A percentile compares a stretch with the other conserved stretches of the same genome.
Evolutionary conservation across 177 flowering plant genomes (phyloP).

Genomic region (Telopea speciosissima): DNA sequence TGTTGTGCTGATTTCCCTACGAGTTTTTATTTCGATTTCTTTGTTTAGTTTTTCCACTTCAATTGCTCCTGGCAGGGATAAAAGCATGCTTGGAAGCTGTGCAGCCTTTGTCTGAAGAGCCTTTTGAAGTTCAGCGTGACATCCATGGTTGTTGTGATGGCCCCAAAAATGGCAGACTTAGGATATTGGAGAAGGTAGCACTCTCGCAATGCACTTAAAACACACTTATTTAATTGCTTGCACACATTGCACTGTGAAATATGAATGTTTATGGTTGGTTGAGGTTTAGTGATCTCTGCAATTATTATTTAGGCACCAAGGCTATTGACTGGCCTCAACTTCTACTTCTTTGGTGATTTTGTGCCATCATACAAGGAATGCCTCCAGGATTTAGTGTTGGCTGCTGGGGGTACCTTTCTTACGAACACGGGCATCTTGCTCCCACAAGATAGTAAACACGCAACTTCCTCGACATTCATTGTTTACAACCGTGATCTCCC

Average conservation of each 20-base stretch:
- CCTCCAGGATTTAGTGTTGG: conserved; percentile 34
- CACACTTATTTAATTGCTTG: background rate
- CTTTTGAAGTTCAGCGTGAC: conserved; percentile 50
- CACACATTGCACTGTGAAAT: background rate
- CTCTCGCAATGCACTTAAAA: background rate
- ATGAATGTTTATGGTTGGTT: background rate
- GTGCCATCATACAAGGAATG: conserved; percentile 30
- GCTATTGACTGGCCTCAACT: conserved; percentile 37
- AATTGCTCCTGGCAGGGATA: conserved; percentile 36
- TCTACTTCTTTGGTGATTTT: conserved; percentile 46
- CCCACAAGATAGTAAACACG: conserved; percentile 1
- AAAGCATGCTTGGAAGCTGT: conserved; percentile 42
- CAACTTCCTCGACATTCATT: conserved; percentile 16
- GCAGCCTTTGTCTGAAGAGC: conserved; percentile 43
- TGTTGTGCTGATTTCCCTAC: too few species aligned
- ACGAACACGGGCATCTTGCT: conserved; percentile 17
- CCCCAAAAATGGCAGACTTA: conserved; percentile 46
- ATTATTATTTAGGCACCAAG: conserved; percentile 40
- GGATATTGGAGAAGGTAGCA: conserved; percentile 36
- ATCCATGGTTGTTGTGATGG: conserved; percentile 50
- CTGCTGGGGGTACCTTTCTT: conserved; percentile 46
- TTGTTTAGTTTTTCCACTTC: background rate
- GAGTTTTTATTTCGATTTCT: too few species aligned
- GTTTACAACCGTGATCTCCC: background rate
- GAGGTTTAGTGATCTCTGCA: background rate